Base-by-base conservation (phyloP, 768 basidiomycete genomes). In the Amanita rubescens region DNA sequence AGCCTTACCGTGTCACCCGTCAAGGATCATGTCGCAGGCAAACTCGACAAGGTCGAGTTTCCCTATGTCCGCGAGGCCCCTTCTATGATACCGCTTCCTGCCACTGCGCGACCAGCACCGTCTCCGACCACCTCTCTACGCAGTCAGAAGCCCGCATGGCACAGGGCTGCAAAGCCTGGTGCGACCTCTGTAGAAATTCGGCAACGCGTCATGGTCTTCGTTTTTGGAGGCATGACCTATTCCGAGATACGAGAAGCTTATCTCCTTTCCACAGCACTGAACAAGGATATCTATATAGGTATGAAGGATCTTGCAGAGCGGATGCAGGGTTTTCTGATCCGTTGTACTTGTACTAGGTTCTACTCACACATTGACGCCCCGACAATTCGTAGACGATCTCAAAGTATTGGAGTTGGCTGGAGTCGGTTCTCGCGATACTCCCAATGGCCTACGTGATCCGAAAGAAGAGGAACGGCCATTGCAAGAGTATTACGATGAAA, bases 261-360 rank as follows among this genome's bases (percentile, higher is more conserved):
- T 63, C 76, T 84, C 47, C 74, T 95, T 14, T 87, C 91, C 3
- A 75, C 73, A 44, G 65, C 80, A 2, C 65, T 91, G 49, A 86
- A 87, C 62, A 93, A 87, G 67, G 96, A 99, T 60, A 80, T 98
- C 49, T 89, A 84, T 68, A 89, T 99, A 54, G 96, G 95, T 95
- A 60, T 57, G 60, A 34, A 1, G 10, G 2, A 56, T 37, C 11
- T n/a, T 30, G 3, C 8, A 30, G 5, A 4, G 27, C 8, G 27
- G 3, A 30, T 4, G 27, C 8, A 30, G 27, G 27, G 27, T 30
- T 42, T 22, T 22, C 30, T 14, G 15, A 3, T 22, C 37, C 5
- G 37, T 12, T 24, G 27, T 37, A 38, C 24, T 25, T 17, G 11
- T 30, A 14, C n/a, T 27, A 95, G 95, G 96, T 24, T 95, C 96